Base-by-base conservation (phyloP, 2,329 filamentous ascomycete genomes). In the Cercospora sp. region DNA sequence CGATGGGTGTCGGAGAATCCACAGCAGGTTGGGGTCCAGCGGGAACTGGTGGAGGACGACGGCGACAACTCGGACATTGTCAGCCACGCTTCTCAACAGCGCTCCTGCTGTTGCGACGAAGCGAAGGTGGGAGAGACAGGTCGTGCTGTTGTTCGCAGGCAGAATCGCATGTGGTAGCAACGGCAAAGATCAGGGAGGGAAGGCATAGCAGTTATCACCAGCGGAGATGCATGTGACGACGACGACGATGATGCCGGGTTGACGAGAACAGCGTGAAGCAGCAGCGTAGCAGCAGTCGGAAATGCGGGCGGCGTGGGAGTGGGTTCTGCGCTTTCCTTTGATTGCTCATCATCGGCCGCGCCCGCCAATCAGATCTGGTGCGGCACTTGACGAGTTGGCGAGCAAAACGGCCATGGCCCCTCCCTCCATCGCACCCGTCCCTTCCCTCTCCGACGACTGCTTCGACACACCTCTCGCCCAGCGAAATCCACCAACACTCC, bases 11-110 rank as follows among this genome's bases (percentile, higher is more conserved):
- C 28, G 16, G 28, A 7, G 57, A 42, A 31, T 30, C 16, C 31
- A 36, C 16, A 39, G 28, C 31, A 20, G 16, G 10, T 48, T 61
- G 59, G 59, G 36, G 31, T 39, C 10, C 26, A 12, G 33, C 59
- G 59, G 59, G 39, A 28, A 61, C 31, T 61, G 59, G 59, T 61
- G 59, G 59, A 61, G 33, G 39, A 61, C 59, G 59, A 45, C 59
- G 59, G 59, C 18, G 33, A 18, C 31, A 23, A 20, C 33, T 45
- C 59, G 59, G 31, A 23, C 20, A 26, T 23, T 60, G 16, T n/a
- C 18, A 60, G 30, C 57, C 26, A 20, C 57, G 26, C 30, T 18
- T 60, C 31, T 33, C 18, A 7, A 12, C 57, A 23, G 3, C 31
- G 2, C 6, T 23, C 5, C 57, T 48, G 42, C 3, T 3, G 42